A percentile compares a stretch with the other conserved stretches of the same genome.
phyloP scores from a whole-genome alignment of 2,329 filamentous ascomycete species.

The Ilyonectria destructans region DNA sequence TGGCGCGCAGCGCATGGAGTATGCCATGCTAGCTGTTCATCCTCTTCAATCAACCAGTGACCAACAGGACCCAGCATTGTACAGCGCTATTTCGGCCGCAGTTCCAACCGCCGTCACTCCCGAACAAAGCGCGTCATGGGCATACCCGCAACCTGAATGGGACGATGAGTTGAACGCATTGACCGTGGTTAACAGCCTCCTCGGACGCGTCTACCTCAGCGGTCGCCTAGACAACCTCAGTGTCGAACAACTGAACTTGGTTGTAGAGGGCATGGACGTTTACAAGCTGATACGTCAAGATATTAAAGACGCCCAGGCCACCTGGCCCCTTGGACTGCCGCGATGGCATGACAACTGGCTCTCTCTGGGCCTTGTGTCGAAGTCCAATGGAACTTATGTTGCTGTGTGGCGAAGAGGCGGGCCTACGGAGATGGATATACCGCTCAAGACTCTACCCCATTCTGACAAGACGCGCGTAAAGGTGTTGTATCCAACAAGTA shows the following conservation, averaged over 20 bases:
- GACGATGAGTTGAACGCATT: conserved; percentile 54
- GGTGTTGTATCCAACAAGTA: too few relatives aligned
- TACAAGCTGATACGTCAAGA: conserved; percentile 49
- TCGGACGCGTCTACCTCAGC: conserved; percentile 53
- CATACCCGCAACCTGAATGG: conserved; percentile 55
- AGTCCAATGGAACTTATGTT: too few relatives aligned
- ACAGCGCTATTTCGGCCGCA: conserved; percentile 52
- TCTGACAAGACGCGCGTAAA: too few relatives aligned
- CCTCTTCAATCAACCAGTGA: conserved; percentile 56
- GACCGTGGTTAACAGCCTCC: conserved; percentile 54
- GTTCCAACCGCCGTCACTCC: conserved; percentile 54
- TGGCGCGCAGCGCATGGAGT: conserved; percentile 56
- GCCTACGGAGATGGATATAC: too few relatives aligned
- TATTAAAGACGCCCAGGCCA: conserved; percentile 42
- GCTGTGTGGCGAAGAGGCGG: too few relatives aligned
- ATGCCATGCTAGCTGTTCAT: conserved; percentile 53
- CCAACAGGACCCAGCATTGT: conserved; percentile 53
- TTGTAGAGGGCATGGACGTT: conserved; percentile 51
- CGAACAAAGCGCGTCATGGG: conserved; percentile 56
- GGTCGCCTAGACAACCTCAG: conserved; percentile 49
- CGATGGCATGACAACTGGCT: conserved; percentile 53
- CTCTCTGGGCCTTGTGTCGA: too few relatives aligned
- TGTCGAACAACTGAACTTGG: conserved; percentile 43
- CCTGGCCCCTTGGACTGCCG: conserved; percentile 55
- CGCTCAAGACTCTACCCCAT: too few relatives aligned